A percentile compares a stretch with the other conserved stretches of the same genome.
phyloP scores from a whole-genome alignment of 2,329 filamentous ascomycete genomes.

The Aureobasidium sp. region DNA sequence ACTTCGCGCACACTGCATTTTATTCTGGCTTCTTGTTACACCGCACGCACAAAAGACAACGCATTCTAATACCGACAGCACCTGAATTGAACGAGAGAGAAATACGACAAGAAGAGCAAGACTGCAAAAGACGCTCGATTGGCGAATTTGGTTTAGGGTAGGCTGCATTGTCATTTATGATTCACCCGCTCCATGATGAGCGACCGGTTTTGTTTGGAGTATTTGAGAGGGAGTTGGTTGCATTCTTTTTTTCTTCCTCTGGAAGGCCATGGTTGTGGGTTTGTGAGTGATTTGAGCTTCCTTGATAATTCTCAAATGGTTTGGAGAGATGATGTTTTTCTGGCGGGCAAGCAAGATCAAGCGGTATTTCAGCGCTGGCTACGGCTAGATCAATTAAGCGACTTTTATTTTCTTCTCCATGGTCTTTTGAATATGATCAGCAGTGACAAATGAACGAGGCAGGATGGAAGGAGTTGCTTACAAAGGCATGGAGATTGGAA shows the following conservation, averaged over 20 bases:
- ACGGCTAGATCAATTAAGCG: not conserved
- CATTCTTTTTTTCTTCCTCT: not conserved
- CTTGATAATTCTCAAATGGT: not conserved
- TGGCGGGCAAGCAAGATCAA: not conserved
- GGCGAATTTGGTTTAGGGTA: not conserved
- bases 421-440: not conserved
- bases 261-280: not conserved
- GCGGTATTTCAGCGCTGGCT: conserved; percentile 2
- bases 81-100: not conserved
- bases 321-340: not conserved
- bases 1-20: conserved; percentile 1
- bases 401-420: not conserved
- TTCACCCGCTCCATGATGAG: not conserved
- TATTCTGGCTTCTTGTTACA: not conserved
- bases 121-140: not conserved
- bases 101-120: not conserved
- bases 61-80: conserved; percentile 11
- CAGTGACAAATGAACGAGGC: not conserved
- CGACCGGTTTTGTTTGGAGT: not conserved
- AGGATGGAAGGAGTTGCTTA: not conserved
- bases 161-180: not conserved
- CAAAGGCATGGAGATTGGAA: not conserved
- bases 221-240: not conserved
- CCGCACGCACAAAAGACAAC: not conserved
- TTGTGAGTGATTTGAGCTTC: not conserved